Evolutionary conservation across 2,329 filamentous ascomycete genomes (phyloP).

Genomic region (Diplodia corticola): DNA sequence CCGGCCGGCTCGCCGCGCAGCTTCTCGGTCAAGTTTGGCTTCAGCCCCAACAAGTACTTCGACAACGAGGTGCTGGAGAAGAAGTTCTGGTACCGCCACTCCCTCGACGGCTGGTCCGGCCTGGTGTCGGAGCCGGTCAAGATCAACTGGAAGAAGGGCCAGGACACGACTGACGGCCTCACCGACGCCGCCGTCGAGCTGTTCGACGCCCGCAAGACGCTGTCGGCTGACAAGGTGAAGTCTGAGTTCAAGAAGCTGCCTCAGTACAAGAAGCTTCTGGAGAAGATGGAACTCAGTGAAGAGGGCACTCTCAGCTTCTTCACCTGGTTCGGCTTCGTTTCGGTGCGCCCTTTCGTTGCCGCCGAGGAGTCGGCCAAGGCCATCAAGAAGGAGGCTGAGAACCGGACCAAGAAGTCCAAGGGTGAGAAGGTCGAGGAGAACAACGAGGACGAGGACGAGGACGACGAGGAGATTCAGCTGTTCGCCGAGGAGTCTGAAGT

Average conservation of each 20-base stretch:
- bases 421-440: conserved; percentile 42
- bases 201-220: conserved; percentile 56
- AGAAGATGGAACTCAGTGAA: conserved; percentile 58
- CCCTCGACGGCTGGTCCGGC: conserved; percentile 68
- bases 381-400: conserved; percentile 60
- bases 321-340: conserved; percentile 77
- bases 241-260: conserved; percentile 56
- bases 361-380: conserved; percentile 70
- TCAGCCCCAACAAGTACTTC: conserved; percentile 80
- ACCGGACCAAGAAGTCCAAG: conserved; percentile 48
- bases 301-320: conserved; percentile 78
- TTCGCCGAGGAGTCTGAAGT: conserved; percentile 71
- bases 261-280: conserved; percentile 56
- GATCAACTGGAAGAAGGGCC: conserved; percentile 74
- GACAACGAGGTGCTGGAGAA: conserved; percentile 78
- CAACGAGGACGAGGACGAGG: conserved; percentile 53
- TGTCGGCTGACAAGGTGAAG: conserved; percentile 23
- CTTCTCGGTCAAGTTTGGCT: conserved; percentile 70
- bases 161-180: conserved; percentile 81
- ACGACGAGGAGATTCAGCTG: conserved; percentile 63
- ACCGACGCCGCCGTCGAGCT: conserved; percentile 71
- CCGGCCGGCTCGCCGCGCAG: conserved; percentile 75
- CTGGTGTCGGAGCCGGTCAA: conserved; percentile 86
- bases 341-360: conserved; percentile 64
- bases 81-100: conserved; percentile 82